Percentiles rank a stretch among this genome's conserved stretches.
phyloP scores from a whole-genome alignment of 352 stramenopile genomes.

The Phytophthora idaei region DNA sequence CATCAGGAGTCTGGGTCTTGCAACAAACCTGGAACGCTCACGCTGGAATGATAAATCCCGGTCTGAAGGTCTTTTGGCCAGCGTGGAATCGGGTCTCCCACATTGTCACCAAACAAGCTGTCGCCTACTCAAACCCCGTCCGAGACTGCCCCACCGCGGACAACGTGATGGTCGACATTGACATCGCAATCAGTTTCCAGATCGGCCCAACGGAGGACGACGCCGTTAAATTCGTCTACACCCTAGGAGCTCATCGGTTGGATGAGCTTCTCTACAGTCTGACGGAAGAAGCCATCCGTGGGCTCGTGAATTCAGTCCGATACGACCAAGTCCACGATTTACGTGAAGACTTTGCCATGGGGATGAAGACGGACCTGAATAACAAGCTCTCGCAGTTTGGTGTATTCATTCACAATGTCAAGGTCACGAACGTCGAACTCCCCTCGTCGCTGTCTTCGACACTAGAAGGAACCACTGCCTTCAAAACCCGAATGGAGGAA shows the following conservation, averaged over 20 bases:
- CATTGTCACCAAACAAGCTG: slow-evolving; percentile 86
- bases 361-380: slow-evolving; percentile 87
- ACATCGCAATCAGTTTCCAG: slow-evolving; percentile 89
- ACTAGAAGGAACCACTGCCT: slow-evolving; percentile 84
- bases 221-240: slow-evolving; percentile 85
- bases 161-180: slow-evolving; percentile 90
- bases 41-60: slow-evolving; percentile 76
- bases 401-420: slow-evolving; percentile 89
- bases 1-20: slow-evolving; percentile 77
- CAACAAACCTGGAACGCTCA: slow-evolving; percentile 89
- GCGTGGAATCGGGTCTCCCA: slow-evolving; percentile 84
- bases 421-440: slow-evolving; percentile 86
- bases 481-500: slow-evolving; percentile 90
- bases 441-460: slow-evolving; percentile 61
- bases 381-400: slow-evolving; percentile 72
- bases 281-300: slow-evolving; percentile 78
- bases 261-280: slow-evolving; percentile 83
- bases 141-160: slow-evolving; percentile 77
- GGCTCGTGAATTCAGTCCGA: slow-evolving; percentile 81
- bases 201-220: slow-evolving; percentile 81
- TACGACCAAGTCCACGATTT: slow-evolving; percentile 87
- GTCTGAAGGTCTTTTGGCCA: slow-evolving; percentile 79
- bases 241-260: slow-evolving; percentile 78
- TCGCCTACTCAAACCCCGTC: slow-evolving; percentile 81
- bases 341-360: slow-evolving; percentile 78